These are phyloP conservation scores for Alternaria solani DNA, from an alignment of 2,329 filamentous ascomycete species.

Conservation along the genomic window DNA sequence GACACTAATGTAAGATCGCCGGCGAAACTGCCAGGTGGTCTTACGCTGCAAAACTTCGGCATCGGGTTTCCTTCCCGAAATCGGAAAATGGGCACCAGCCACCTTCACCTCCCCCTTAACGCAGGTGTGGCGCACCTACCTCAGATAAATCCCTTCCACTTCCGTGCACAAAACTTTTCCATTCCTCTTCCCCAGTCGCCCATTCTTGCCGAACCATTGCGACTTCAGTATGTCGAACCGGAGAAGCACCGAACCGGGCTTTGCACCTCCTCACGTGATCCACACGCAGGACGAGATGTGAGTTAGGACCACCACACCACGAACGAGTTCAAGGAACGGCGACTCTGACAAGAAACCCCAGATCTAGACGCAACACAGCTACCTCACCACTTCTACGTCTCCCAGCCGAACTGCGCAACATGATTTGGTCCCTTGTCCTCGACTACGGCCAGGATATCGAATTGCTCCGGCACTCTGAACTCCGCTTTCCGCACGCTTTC, in stretches of 20 bases:
- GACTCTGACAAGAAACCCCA: not conserved
- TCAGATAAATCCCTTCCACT: not conserved
- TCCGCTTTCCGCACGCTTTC: not conserved
- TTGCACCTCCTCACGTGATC: not conserved
- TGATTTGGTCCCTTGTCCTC: not conserved
- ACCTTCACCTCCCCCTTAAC: not conserved
- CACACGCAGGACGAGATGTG: not conserved
- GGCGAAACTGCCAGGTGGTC: not conserved
- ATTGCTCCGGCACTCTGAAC: not conserved
- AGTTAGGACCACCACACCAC: not conserved
- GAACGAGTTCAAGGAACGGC: rapidly evolving
- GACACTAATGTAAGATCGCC: not conserved
- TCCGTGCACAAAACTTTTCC: not conserved
- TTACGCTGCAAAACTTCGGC: not conserved
- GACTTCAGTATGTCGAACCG: not conserved
- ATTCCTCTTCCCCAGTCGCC: not conserved
- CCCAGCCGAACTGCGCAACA: not conserved
- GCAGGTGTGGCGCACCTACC: not conserved
- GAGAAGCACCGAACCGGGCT: not conserved
- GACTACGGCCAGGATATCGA: not conserved
- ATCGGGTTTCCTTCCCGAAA: not conserved
- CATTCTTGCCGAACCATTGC: not conserved
- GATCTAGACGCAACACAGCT: not conserved
- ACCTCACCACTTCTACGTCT: not conserved
- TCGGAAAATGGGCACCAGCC: not conserved